Base-by-base conservation (phyloP, 2,329 filamentous ascomycete genomes). In the Talaromyces sp. region DNA sequence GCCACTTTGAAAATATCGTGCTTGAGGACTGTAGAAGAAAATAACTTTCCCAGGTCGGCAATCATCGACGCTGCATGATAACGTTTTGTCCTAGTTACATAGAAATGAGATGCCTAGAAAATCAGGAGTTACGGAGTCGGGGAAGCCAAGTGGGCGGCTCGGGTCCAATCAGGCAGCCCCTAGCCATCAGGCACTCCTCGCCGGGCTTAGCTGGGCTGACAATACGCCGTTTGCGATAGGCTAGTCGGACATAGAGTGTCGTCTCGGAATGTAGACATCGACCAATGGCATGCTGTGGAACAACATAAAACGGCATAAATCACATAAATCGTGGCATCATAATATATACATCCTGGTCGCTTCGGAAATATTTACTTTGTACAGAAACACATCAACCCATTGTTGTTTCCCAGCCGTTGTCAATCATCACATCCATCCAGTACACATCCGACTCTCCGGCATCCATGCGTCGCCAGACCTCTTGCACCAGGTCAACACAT, bases 351-450 rank as follows among this genome's bases (percentile, higher is more conserved):
- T 60, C 59, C 59, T 22, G 59, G 31, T 62, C 47, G 47, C 41
- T 62, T 19, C 43, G 37, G 52, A 59, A 45, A 43, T 19, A 43
- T 45, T 39, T 58, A 58, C 56, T 43, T 27, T 58, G 56, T 59
- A 45, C 39, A 45, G 37, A 43, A 59, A 43, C 11, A 43, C n/a
- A 13, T 67, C 65, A 82, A 22, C 80, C 82, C 80, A 85, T 83
- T 31, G 85, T 81, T 14, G 83, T 85, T 71, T 85, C 82, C 82
- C 82, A 85, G 9, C 82, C 81, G 65, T 82, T 84, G 71, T 85
- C 82, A 68, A 84, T 82, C 81, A 85, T 83, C 6, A 86, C 79
- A 70, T 85, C 83, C 69, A 85, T 79, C 84, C 84, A 86, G 71
- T 84, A 85, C 3, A 79, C 76, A 33, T 82, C 76, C 7, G 63